Percentiles rank a stretch among this genome's conserved stretches.
phyloP scores from a whole-genome alignment of 2,329 filamentous ascomycete species.

The Xylariales sp. region DNA sequence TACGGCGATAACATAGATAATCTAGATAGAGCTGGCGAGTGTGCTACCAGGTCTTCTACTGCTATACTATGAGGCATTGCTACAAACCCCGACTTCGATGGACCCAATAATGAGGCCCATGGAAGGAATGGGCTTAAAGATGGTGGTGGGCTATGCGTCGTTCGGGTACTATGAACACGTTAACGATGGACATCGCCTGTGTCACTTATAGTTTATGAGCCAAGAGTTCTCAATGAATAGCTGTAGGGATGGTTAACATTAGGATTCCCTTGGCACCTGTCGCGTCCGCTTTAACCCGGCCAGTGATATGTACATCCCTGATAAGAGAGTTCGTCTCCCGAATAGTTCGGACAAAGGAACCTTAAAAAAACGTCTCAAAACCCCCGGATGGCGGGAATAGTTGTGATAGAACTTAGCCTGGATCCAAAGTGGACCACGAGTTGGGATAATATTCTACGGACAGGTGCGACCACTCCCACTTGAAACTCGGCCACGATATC shows the following conservation, averaged over 20 bases:
- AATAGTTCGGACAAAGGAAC: slow-evolving; percentile 61
- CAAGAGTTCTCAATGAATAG: no score
- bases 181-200: slow-evolving; percentile 52
- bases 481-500: no score
- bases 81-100: slow-evolving; percentile 63
- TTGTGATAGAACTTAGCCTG: no score
- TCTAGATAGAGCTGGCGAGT: slow-evolving; percentile 60
- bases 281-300: slow-evolving; percentile 56
- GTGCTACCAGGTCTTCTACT: slow-evolving; percentile 62
- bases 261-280: no score
- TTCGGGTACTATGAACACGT: slow-evolving; percentile 47
- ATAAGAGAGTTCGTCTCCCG: slow-evolving; percentile 51
- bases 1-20: slow-evolving; percentile 47
- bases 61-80: slow-evolving; percentile 62
- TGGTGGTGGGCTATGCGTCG: slow-evolving; percentile 53
- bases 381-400: no score
- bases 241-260: no score
- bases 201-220: slow-evolving; percentile 52
- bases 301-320: slow-evolving; percentile 48
- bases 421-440: no score
- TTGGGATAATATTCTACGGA: no score
- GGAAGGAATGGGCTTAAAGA: slow-evolving; percentile 57
- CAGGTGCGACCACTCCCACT: no score
- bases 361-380: slow-evolving; percentile 52
- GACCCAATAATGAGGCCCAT: slow-evolving; percentile 61